phyloP scores from a whole-genome alignment of 1,139 yeast species.

The Geotrichum reessii region DNA sequence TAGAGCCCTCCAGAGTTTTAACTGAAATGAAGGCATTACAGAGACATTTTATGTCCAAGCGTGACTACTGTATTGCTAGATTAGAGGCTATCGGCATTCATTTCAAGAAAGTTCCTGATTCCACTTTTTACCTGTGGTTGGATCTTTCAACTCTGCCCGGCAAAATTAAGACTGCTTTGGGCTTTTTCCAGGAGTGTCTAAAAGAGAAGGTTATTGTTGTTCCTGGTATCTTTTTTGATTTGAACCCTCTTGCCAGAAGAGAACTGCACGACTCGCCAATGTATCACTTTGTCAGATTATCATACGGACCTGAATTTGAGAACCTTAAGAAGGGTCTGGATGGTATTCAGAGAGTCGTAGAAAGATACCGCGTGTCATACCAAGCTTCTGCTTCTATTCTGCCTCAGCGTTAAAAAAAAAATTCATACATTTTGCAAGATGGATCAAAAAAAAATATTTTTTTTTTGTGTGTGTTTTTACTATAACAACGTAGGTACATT shows the following conservation, averaged over 20 bases:
- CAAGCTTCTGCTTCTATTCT: slow-evolving; percentile 17
- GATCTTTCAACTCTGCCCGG: slow-evolving; percentile 56
- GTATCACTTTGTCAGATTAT: slow-evolving; percentile 58
- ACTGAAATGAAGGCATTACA: slow-evolving; percentile 59
- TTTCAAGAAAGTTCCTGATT: slow-evolving; percentile 52
- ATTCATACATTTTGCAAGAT: not conserved
- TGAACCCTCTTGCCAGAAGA: slow-evolving; percentile 59
- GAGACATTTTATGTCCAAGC: slow-evolving; percentile 53
- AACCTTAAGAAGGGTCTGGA: slow-evolving; percentile 59
- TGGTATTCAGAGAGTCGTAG: slow-evolving; percentile 55
- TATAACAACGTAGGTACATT: too few species aligned
- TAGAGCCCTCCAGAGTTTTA: slow-evolving; percentile 49
- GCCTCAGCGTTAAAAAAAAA: slow-evolving; percentile 15
- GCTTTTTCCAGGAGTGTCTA: slow-evolving; percentile 63
- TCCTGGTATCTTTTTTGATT: slow-evolving; percentile 63
- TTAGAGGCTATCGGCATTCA: slow-evolving; percentile 53
- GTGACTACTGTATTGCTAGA: slow-evolving; percentile 53
- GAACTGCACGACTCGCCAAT: slow-evolving; percentile 57
- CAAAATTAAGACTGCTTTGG: slow-evolving; percentile 55
- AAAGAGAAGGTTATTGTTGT: slow-evolving; percentile 61
- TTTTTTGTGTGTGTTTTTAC: too few species aligned
- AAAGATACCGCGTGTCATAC: slow-evolving; percentile 28
- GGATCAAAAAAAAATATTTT: too few species aligned
- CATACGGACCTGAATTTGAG: slow-evolving; percentile 59
- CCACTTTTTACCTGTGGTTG: slow-evolving; percentile 62